A percentile compares a stretch with the other conserved stretches of the same genome.
These are phyloP conservation scores for Murraya paniculata DNA, from an alignment of 345 rosid species.

Conservation along the genomic window DNA sequence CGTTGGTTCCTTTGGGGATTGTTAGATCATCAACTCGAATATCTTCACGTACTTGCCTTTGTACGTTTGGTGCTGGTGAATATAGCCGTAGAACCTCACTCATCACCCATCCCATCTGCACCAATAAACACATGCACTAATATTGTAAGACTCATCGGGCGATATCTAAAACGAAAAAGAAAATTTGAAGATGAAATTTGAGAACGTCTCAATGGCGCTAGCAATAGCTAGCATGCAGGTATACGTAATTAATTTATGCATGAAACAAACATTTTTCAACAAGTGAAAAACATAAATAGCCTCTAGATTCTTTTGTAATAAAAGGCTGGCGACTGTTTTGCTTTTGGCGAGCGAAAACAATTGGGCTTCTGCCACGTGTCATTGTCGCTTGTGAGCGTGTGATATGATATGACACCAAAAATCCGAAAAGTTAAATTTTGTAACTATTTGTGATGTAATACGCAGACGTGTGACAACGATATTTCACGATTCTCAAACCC, in stretches of 20 bases:
- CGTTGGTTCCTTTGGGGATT: constrained; percentile 70
- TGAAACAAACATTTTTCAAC: neutral
- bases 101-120: constrained; percentile 95
- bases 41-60: constrained; percentile 70
- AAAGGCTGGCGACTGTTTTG: neutral
- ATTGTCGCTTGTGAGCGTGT: neutral
- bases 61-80: constrained; percentile 80
- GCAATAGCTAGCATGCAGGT: neutral
- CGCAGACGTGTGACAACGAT: neutral
- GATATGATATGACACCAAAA: neutral
- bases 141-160: neutral
- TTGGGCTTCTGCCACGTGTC: constrained; percentile 7
- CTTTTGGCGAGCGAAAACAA: neutral
- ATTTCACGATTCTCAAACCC: neutral
- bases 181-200: neutral
- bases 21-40: constrained; percentile 39
- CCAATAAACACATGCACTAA: neutral
- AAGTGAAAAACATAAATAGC: no score
- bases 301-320: neutral
- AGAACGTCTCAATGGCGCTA: no score
- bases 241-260: neutral
- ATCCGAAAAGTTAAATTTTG: neutral
- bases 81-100: constrained; percentile 74
- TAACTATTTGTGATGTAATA: neutral
- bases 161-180: neutral